A percentile compares a stretch with the other conserved stretches of the same genome.
These are phyloP conservation scores for Epichloe sylvatica DNA, from an alignment of 2,329 filamentous ascomycete genomes.

Conservation along the genomic window DNA sequence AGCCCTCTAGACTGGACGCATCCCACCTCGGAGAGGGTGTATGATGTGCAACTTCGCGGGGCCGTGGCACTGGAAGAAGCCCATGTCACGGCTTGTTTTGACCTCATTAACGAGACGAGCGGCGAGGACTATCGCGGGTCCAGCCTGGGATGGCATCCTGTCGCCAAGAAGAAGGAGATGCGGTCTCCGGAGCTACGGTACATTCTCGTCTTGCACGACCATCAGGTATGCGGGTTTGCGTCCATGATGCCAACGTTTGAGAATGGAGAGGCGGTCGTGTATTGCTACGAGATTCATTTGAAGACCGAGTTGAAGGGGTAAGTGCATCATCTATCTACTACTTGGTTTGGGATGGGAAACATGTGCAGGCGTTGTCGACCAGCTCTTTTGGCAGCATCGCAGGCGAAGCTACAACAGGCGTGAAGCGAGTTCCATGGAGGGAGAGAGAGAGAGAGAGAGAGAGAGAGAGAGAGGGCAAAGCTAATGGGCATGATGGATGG, in stretches of 20 bases:
- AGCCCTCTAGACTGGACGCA: slow-evolving; percentile 32
- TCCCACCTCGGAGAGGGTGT: slow-evolving; percentile 27
- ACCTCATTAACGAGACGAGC: slow-evolving; percentile 49
- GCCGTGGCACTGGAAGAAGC: slow-evolving; percentile 24
- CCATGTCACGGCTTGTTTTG: slow-evolving; percentile 40
- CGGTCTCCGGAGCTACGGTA: slow-evolving; percentile 52
- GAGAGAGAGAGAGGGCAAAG: neutral
- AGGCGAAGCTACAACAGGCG: no score
- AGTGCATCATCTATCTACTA: slow-evolving; percentile 8
- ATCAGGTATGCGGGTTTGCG: slow-evolving; percentile 37
- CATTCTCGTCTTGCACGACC: slow-evolving; percentile 38
- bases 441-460: no score
- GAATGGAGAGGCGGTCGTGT: slow-evolving; percentile 50
- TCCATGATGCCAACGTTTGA: slow-evolving; percentile 64
- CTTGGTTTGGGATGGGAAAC: no score
- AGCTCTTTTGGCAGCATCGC: no score
- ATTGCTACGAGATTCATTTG: slow-evolving; percentile 70
- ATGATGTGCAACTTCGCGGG: slow-evolving; percentile 30
- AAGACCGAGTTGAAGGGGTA: slow-evolving; percentile 39
- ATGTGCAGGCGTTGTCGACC: no score
- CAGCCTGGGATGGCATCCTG: slow-evolving; percentile 47
- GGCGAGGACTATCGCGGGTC: slow-evolving; percentile 49
- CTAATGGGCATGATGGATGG: neutral
- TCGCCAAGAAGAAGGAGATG: slow-evolving; percentile 54
- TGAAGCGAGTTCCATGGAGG: no score